Evolutionary conservation across 2,329 filamentous ascomycete species (phyloP), one percentile per base, ranked within the genome.

Genomic region (Fusarium napiforme): DNA sequence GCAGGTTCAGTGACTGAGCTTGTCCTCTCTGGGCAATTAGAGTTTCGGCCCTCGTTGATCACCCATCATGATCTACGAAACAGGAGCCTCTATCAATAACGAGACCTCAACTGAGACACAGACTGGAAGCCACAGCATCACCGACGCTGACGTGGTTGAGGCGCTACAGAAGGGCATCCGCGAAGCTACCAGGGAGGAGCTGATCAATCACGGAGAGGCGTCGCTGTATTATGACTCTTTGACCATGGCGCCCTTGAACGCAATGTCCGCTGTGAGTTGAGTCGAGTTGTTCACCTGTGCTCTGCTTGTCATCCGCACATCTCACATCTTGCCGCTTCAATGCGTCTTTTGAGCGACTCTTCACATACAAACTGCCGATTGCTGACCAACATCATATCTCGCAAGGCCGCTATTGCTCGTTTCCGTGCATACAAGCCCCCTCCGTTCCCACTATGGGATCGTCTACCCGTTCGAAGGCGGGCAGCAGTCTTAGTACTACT

Each of bases 401-500:
- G 69, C 53, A 67, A 90, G 88, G 88, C 88, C 73, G 89, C 88
- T 78, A 82, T 92, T 72, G 86, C 88, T 62, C 87, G 90, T 67
- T 84, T 92, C 63, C 86, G 89, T 59, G 85, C 89, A 60, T 92
- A 90, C 79, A 86, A 84, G 65, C 86, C 90, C 23, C 90, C 90
- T 4, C 82, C 88, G 5, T 91, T 91, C 75, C 84, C 90, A 16
- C 79, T 88, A 65, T 92, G 91, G 90, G 87, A 91, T 77, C 82
- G 82, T 26, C 84, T 92, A 34, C 90, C 90, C 5, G 82, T 87
- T 19, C 89, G 85, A 73, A 89, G 93, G 70, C 90, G 95, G 74
- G 96, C 96, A 19, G 95, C 96, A 30, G 96, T 98, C 45, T 84
- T 98, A 60, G 88, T 98, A 55, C 87, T 98, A 59, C 88, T 98